Evolutionary conservation across 1,139 yeast species (phyloP).

Genomic region (Yamadazyma songkhlaensis): DNA sequence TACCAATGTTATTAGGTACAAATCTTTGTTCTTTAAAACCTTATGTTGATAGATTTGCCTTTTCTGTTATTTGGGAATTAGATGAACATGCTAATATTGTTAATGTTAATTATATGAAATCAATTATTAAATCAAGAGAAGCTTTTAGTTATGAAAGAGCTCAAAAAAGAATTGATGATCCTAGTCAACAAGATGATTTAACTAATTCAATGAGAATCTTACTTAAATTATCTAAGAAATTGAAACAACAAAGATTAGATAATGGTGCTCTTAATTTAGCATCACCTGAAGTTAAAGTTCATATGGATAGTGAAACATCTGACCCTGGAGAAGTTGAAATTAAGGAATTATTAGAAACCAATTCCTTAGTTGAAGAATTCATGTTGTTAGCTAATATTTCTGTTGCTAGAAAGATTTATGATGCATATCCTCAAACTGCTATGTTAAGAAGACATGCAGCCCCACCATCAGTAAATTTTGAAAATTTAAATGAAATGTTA

Average conservation of each 20-base stretch:
- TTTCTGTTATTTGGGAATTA: conserved; percentile 94
- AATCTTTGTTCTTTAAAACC: conserved; percentile 95
- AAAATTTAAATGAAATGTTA: conserved; percentile 81
- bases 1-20: conserved; percentile 93
- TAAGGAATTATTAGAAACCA: conserved; percentile 83
- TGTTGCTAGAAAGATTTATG: conserved; percentile 89
- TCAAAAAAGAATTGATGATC: conserved; percentile 85
- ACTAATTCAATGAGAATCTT: conserved; percentile 88
- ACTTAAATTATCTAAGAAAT: conserved; percentile 70
- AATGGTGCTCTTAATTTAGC: conserved; percentile 97
- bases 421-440: conserved; percentile 95
- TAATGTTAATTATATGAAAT: conserved; percentile 77
- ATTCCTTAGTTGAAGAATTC: conserved; percentile 95
- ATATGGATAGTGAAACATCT: conserved; percentile 94
- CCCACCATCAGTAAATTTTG: conserved; percentile 94
- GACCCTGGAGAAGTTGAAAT: conserved; percentile 97
- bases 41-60: conserved; percentile 92
- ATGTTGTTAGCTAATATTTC: conserved; percentile 97
- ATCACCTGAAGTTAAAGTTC: conserved; percentile 96
- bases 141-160: conserved; percentile 96
- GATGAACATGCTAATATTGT: conserved; percentile 84
- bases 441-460: conserved; percentile 96
- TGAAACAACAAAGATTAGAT: conserved; percentile 81
- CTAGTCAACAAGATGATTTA: conserved; percentile 71
- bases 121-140: conserved; percentile 86